phyloP scores from a whole-genome alignment of 2,329 filamentous ascomycete species.

The Sordariomycetes sp. region DNA sequence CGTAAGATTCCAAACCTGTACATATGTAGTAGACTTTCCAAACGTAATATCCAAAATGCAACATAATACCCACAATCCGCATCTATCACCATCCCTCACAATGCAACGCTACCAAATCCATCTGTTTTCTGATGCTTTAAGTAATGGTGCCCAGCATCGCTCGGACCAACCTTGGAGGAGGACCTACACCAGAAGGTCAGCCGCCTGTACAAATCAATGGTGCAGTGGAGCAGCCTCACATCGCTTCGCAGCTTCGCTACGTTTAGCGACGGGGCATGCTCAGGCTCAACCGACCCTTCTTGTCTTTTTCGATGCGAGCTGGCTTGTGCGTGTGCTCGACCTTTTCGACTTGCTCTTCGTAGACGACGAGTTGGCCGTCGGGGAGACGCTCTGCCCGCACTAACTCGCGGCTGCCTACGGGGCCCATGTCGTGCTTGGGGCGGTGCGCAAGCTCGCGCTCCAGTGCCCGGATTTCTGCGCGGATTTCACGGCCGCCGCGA shows the following conservation, averaged over 20 bases:
- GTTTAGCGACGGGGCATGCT: constrained; percentile 62
- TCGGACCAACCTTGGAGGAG: constrained; percentile 53
- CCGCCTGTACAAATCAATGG: constrained; percentile 12
- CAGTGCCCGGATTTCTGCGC: constrained; percentile 61
- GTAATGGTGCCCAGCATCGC: constrained; percentile 66
- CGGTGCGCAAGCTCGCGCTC: constrained; percentile 40
- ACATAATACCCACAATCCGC: no score
- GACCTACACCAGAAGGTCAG: constrained; percentile 39
- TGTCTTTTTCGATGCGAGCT: constrained; percentile 74
- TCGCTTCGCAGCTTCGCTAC: no score
- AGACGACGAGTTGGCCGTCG: constrained; percentile 30
- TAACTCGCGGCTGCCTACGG: constrained; percentile 38
- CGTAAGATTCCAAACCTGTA: no score
- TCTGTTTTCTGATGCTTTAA: no score
- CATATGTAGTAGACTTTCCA: no score
- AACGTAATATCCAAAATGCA: no score
- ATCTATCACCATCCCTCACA: no score
- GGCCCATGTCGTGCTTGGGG: constrained; percentile 17
- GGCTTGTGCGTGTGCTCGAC: constrained; percentile 45
- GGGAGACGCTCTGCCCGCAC: constrained; percentile 47
- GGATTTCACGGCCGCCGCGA: constrained; percentile 49
- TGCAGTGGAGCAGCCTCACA: no score
- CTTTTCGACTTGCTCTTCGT: constrained; percentile 32
- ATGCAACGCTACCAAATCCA: no score
- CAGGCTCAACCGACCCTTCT: constrained; percentile 92